Percentiles rank a stretch among this genome's conserved stretches.
These are phyloP conservation scores for Adenanthera pavonina DNA, from an alignment of 306 rosid species.

Conservation along the genomic window DNA sequence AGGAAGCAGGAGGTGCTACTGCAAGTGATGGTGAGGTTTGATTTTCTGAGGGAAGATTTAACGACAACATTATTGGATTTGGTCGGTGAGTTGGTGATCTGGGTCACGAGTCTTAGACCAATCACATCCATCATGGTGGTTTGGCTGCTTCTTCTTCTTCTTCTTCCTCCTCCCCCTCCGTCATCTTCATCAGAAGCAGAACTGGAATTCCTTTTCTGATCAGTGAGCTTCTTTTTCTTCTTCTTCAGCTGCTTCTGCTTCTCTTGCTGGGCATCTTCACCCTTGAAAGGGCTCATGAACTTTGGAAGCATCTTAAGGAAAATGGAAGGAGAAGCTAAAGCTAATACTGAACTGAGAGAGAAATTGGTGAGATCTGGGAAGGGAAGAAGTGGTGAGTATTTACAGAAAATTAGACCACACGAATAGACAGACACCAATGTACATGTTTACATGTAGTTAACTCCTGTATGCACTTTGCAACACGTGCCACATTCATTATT, in stretches of 20 bases:
- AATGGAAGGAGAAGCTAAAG: not conserved
- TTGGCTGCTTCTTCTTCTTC: not conserved
- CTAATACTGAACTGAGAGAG: not conserved
- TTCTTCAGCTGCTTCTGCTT: not conserved
- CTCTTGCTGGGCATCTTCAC: not conserved
- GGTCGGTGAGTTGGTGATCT: slow-evolving; percentile 40
- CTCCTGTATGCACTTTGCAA: not conserved
- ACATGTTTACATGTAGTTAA: too few species aligned
- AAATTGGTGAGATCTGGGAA: not conserved
- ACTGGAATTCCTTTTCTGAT: not conserved
- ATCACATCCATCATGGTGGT: not conserved
- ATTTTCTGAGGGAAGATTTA: slow-evolving; percentile 44
- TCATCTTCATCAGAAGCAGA: not conserved
- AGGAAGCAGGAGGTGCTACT: slow-evolving; percentile 42
- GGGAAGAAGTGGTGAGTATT: slow-evolving; percentile 17
- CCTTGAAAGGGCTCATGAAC: slow-evolving; percentile 22
- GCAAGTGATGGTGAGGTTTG: slow-evolving; percentile 2
- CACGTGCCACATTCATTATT: not conserved
- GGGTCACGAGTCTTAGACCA: slow-evolving; percentile 49
- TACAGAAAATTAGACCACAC: slow-evolving; percentile 19
- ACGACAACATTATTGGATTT: slow-evolving; percentile 43
- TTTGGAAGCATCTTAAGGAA: slow-evolving; percentile 18
- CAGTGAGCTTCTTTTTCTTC: not conserved
- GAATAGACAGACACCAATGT: too few species aligned
- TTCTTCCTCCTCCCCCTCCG: not conserved